Evolutionary conservation across 2,329 filamentous ascomycete species (phyloP).

Genomic region (Amylocarpus encephaloides): DNA sequence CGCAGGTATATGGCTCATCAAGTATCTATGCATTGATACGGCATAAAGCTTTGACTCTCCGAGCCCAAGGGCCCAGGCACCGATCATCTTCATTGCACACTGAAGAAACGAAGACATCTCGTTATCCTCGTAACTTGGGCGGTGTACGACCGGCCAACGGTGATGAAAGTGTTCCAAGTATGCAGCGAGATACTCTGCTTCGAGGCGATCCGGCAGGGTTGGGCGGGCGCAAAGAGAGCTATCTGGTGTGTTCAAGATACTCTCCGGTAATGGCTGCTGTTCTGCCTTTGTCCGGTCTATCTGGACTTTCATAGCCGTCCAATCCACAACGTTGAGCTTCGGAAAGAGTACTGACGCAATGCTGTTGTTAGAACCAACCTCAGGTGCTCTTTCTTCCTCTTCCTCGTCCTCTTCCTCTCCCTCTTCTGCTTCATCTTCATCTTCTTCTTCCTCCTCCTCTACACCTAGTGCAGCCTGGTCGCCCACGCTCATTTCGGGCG

Average conservation of each 20-base stretch:
- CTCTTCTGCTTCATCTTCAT: too few species aligned
- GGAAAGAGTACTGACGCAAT: background rate
- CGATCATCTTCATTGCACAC: conserved; percentile 35
- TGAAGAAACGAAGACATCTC: conserved; percentile 26
- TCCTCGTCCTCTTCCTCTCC: too few species aligned
- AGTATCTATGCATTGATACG: conserved; percentile 29
- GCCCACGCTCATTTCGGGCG: background rate
- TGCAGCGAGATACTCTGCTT: conserved; percentile 21
- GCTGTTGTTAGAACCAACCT: background rate
- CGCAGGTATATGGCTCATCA: conserved; percentile 27
- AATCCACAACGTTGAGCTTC: conserved; percentile 10
- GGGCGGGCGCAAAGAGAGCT: conserved; percentile 2
- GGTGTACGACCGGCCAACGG: conserved; percentile 38
- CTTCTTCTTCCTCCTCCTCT: background rate
- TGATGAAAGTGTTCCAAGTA: conserved; percentile 39
- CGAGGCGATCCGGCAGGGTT: conserved; percentile 10
- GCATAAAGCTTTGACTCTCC: conserved; percentile 25
- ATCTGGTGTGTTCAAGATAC: too few species aligned
- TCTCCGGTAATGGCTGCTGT: too few species aligned
- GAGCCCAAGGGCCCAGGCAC: conserved; percentile 34
- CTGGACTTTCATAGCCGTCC: conserved; percentile 13
- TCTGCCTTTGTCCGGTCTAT: conserved; percentile 1
- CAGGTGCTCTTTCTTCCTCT: too few species aligned
- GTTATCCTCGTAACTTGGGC: conserved; percentile 32
- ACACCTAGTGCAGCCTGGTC: background rate